These are phyloP conservation scores for Metarhizium album DNA, from an alignment of 2,329 filamentous ascomycete genomes.

Conservation along the genomic window DNA sequence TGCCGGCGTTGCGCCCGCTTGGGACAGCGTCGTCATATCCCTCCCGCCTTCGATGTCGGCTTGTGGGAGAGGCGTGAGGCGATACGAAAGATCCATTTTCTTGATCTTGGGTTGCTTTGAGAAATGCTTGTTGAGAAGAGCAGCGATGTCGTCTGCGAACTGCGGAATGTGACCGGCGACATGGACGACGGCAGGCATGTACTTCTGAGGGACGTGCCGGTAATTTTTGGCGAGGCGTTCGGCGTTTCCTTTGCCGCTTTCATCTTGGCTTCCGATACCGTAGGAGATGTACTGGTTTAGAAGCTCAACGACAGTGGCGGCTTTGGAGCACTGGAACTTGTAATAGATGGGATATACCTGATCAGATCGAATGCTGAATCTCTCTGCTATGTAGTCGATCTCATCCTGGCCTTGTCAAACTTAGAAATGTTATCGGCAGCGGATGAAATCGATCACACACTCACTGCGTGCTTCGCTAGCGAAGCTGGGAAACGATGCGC, in stretches of 20 bases:
- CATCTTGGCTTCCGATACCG: constrained; percentile 22
- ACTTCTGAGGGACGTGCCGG: constrained; percentile 31
- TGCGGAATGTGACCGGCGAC: constrained; percentile 23
- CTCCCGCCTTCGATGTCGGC: constrained; percentile 10
- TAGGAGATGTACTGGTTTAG: constrained; percentile 31
- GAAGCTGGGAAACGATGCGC: constrained; percentile 9
- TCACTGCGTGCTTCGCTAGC: not conserved
- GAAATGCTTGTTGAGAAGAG: constrained; percentile 31
- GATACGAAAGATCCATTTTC: constrained; percentile 28
- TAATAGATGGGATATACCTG: constrained; percentile 31
- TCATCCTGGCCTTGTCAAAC: constrained; percentile 23
- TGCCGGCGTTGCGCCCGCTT: not conserved
- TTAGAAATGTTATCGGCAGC: not conserved
- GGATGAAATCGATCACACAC: not conserved
- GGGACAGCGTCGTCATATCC: not conserved
- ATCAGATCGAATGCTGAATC: constrained; percentile 28
- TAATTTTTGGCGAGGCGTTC: constrained; percentile 26
- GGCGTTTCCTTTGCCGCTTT: constrained; percentile 18
- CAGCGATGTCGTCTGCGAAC: constrained; percentile 29
- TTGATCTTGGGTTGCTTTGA: constrained; percentile 26
- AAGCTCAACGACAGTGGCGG: constrained; percentile 30
- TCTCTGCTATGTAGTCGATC: constrained; percentile 33
- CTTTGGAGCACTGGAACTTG: constrained; percentile 26
- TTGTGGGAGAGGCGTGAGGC: constrained; percentile 22
- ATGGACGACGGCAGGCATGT: constrained; percentile 31